Evolutionary conservation across 148 eudicot genomes (phyloP), one percentile per base, ranked within the genome.

Genomic region (Euryodendron excelsum): DNA sequence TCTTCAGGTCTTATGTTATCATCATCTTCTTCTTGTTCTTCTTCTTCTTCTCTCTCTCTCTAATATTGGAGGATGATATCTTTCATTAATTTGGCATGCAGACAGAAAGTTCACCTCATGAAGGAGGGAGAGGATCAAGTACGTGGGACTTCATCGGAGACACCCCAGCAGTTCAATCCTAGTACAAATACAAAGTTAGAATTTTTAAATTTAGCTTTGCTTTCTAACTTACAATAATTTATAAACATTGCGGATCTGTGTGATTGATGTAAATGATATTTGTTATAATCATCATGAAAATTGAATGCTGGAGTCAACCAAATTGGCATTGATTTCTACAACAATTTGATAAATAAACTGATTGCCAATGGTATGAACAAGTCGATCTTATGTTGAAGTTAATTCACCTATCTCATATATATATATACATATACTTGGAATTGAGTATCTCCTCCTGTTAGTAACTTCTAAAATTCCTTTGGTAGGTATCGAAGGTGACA

Each of bases 341-440:
- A 65, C 44, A 65, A 65, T 65, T 65, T 65, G 69, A 65, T 65
- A 13, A n/a, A 65, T 34, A 44, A 65, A 21, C 69, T 65, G 21
- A 10, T 65, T 31, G 44, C 44, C 14, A 65, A 31, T 34, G 69
- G 69, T 65, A 2, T 60, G 23, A 18, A 21, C 60, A 21, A 18
- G 25, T n/a, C n/a, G n/a, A n/a, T 3, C 25, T 28, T 23, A 12
- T 60, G 4, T 60, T 7, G 17, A 1, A 4, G 25, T 5, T 60
- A 6, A 8, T 25, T 60, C 30, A 60, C 0, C 13, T n/a, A 7
- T 9, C 5, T 23, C 25, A n/a, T n/a, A n/a, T n/a, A n/a, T n/a
- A n/a, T n/a, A n/a, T n/a, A n/a, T n/a, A n/a, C n/a, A n/a, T 12
- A 60, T 23, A 60, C 33, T 60, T 60, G 64, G 64, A 9, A 23